These are phyloP conservation scores for Neofusicoccum cordaticola DNA, from an alignment of 2,329 filamentous ascomycete genomes.

Conservation along the genomic window DNA sequence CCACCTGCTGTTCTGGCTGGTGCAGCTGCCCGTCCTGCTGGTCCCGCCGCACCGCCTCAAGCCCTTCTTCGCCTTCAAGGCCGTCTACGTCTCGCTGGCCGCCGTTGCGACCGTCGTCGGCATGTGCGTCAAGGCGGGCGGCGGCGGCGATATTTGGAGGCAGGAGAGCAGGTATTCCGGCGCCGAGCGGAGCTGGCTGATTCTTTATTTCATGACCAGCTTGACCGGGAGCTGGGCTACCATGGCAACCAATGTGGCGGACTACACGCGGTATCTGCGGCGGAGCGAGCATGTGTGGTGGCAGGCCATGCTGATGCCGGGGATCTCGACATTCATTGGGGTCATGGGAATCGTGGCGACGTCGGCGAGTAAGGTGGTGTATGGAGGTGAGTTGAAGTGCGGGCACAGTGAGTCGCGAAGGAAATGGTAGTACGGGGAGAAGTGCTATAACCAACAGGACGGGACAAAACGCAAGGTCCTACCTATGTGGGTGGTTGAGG, in stretches of 20 bases:
- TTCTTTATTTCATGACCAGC: conserved; percentile 19
- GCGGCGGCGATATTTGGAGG: conserved; percentile 22
- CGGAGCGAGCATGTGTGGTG: conserved; percentile 20
- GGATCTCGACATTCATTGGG: conserved; percentile 24
- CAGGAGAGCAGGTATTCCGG: conserved; percentile 9
- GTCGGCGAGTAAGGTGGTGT: conserved; percentile 23
- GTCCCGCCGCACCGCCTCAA: conserved; percentile 27
- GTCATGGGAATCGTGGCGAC: conserved; percentile 27
- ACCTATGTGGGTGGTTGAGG: no score
- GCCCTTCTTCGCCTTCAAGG: conserved; percentile 21
- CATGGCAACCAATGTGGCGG: conserved; percentile 23
- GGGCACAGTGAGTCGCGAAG: no score
- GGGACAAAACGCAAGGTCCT: no score
- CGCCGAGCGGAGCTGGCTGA: conserved; percentile 19
- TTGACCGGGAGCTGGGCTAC: conserved; percentile 23
- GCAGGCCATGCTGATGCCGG: conserved; percentile 24
- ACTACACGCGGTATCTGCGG: conserved; percentile 26
- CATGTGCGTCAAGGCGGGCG: conserved; percentile 25
- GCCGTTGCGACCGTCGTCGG: conserved; percentile 23
- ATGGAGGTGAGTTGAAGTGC: conserved; percentile 15
- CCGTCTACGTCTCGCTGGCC: conserved; percentile 18
- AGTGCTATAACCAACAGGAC: no score
- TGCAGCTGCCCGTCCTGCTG: conserved; percentile 29
- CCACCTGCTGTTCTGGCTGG: conserved; percentile 27
- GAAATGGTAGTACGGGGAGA: no score